These are phyloP conservation scores for Colletotrichum destructivum DNA, from an alignment of 2,329 filamentous ascomycete species.

Conservation along the genomic window DNA sequence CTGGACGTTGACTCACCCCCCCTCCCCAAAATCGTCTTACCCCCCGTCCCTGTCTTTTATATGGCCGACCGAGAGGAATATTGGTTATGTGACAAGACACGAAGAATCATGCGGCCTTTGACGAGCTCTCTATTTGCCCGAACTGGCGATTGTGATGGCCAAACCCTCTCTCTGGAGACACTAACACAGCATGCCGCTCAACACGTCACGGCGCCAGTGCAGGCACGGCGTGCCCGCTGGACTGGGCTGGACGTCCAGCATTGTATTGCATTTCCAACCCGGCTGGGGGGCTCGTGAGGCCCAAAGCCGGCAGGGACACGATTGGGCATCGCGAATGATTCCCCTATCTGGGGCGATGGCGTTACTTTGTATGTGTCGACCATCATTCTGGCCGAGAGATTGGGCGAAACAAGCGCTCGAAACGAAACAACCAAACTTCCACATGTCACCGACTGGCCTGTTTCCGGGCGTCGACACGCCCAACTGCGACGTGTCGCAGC, in stretches of 20 bases:
- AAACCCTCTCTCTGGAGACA: not conserved
- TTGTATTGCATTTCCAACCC: not conserved
- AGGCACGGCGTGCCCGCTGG: conserved; percentile 21
- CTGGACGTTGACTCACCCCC: not conserved
- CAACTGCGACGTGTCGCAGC: conserved; percentile 30
- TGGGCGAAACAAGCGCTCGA: conserved; percentile 36
- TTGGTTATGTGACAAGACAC: not conserved
- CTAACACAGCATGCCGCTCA: conserved; percentile 20
- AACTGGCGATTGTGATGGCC: not conserved
- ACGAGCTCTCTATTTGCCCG: not conserved
- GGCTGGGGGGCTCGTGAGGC: not conserved
- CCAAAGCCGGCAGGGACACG: not conserved
- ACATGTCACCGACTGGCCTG: conserved; percentile 27
- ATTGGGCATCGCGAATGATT: conserved; percentile 29
- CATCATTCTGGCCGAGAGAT: not conserved
- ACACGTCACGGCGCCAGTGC: conserved; percentile 12
- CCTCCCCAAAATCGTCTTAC: too few species aligned
- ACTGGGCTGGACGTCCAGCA: not conserved
- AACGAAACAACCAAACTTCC: conserved; percentile 26
- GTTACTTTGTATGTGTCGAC: not conserved
- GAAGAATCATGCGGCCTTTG: not conserved
- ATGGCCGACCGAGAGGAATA: not conserved
- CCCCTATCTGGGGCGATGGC: not conserved
- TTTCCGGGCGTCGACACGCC: not conserved
- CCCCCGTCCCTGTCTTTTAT: not conserved